A percentile compares a stretch with the other conserved stretches of the same genome.
These are phyloP conservation scores for Chlorella ohadii DNA, from an alignment of 139 green algal genomes.

Conservation along the genomic window DNA sequence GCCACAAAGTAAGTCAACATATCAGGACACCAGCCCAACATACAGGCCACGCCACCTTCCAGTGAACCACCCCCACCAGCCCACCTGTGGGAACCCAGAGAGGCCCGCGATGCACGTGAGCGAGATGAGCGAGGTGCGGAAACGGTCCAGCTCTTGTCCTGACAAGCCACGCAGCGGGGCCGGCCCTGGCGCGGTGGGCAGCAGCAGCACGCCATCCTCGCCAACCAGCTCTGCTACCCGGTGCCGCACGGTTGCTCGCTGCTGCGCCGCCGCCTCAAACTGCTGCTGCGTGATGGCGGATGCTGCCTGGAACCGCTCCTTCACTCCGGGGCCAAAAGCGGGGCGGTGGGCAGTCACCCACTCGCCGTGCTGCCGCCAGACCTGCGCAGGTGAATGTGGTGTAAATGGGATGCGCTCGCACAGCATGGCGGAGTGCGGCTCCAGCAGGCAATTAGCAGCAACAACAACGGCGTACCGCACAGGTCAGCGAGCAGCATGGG, in stretches of 20 bases:
- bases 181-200: constrained; percentile 81
- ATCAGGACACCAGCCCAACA: too few relatives aligned
- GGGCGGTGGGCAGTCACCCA: constrained; percentile 76
- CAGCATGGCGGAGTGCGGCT: too few relatives aligned
- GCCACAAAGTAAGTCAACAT: too few relatives aligned
- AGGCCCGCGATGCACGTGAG: constrained; percentile 86
- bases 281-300: constrained; percentile 60
- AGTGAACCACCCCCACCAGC: background rate
- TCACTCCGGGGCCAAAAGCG: constrained; percentile 78
- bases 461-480: too few relatives aligned
- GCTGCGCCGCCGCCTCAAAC: constrained; percentile 22
- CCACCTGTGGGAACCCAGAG: constrained; percentile 86
- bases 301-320: constrained; percentile 86
- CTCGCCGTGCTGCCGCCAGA: constrained; percentile 79
- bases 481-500: too few relatives aligned
- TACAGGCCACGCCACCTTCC: background rate
- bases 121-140: constrained; percentile 66
- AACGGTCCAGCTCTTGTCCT: constrained; percentile 66
- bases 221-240: constrained; percentile 73
- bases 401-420: too few relatives aligned
- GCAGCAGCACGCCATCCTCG: constrained; percentile 62
- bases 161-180: constrained; percentile 65
- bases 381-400: constrained; percentile 67
- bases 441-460: too few relatives aligned
- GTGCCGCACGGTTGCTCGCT: constrained; percentile 40